Evolutionary conservation across 1,284 basidiomycete genomes (phyloP), one percentile per base, ranked within the genome.

Genomic region (Cryptococcus jaspeensis): DNA sequence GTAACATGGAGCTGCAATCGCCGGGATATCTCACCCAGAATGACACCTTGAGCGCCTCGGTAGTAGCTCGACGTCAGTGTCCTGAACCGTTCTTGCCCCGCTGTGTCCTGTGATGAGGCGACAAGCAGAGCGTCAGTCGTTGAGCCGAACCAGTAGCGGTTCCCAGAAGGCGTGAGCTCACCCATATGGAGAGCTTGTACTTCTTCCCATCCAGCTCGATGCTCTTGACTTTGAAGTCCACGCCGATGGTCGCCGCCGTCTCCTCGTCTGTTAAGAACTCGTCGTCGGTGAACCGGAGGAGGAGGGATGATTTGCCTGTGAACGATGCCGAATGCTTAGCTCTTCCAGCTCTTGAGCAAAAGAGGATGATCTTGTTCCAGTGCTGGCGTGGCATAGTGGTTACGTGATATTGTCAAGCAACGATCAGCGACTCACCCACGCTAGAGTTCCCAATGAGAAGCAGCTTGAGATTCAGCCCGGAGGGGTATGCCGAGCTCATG

Each of bases 61-160:
- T 97, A 97, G 83, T 96, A 96, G 47, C 91, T 92, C 37, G 91
- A 93, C n/a, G 94, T 96, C 74, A 97, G 92, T 15, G 93, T 96
- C 64, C 93, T 86, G 86, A 97, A 97, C 36, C 94, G 85, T 80
- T 97, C 93, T 79, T 97, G 93, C 84, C 90, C 90, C 70, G 93
- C 93, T 61, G 93, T 97, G 60, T 95, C 92, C 90, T 92, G 66
- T 23, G 12, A 23, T 16, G 46, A 15, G 22, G 25, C 36, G 48
- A 9, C 28, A 9, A 32, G 28, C 4, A 32, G 28, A 5, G 28
- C 28, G 28, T 32, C 28, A 32, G 9, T 44, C 38, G 7, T 23
- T 44, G 12, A 12, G 28, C n/a, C 37, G 22, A 37, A 9, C 18
- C 16, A 22, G 11, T 51, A 3, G 25, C 8, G n/a, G 37, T 16